Base-by-base conservation (phyloP, 2,329 filamentous ascomycete species). In the Nannizzia gypsea region DNA sequence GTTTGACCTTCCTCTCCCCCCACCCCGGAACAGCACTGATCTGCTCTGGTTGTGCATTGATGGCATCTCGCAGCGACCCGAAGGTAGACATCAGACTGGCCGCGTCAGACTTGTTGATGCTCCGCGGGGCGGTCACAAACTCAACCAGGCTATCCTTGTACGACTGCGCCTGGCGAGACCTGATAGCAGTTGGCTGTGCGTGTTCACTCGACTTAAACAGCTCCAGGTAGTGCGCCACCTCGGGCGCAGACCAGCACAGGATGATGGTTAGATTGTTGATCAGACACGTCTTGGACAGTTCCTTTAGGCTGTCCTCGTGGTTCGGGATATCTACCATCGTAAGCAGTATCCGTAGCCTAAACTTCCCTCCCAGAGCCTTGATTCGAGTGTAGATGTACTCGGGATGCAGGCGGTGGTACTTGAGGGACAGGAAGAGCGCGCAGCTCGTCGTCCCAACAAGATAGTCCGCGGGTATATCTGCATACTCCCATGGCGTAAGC, bases 321-420 rank as follows among this genome's bases (percentile, higher is more conserved):
- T 95, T 96, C 24, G 87, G 84, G 58, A 99, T 96, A 72, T 99
- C 93, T 26, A 97, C 91, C 83, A 97, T 90, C 20, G 87, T 85
- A 56, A 99, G 81, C 28, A 99, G 76, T 58, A 99, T 81, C 55
- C 93, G 88, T 20, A 99, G 81, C 65, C 85, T 87, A 76, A 95
- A 97, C 74, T 88, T 89, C 57, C 88, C 89, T 57, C 88, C 88
- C 3, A 99, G 78, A 56, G 85, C 84, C 58, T 88, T 86, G 66
- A 99, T 95, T 60, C 93, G 87, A 24, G 87, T 90, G 77, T 97
- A 97, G 68, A 99, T 90, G 77, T 99, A 99, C 74, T 99, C 93
- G 0, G 93, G 93, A 70, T 99, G 93, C 58, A 99, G 81, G 28
- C 92, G 89, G 73, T 99, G 93, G 73, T 99, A 99, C 73, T 97